Evolutionary conservation across 78 protist species (phyloP), one percentile per base, ranked within the genome.

Genomic region (Anaeramoeba flamelloides): DNA sequence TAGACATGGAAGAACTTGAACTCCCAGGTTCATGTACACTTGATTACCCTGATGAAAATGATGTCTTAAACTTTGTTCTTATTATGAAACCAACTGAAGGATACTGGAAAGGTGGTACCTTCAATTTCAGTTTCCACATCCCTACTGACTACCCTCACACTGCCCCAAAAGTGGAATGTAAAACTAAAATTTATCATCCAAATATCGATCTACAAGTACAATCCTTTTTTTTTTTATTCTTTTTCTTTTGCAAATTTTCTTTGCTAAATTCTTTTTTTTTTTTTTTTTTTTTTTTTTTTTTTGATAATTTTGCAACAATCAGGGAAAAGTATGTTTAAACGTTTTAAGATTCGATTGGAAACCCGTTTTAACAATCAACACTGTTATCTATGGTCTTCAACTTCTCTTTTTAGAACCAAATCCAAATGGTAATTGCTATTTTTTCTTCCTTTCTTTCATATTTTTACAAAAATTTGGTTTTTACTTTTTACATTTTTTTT

Each of bases 111-210:
- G 17, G 17, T 53, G 69, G 69, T 26, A 17, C 69, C 17, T 53
- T 53, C 17, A 53, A 8, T 53, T 53, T 53, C 17, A 53, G 69
- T 53, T 53, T 53, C 17, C 8, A 53, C 8, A 53, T 53, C 17
- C 69, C 69, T 26, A 53, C 69, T 53, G 69, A 53, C 17, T 53
- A 53, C 17, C 69, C 69, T 26, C 69, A 53, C 17, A 53, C 17
- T 53, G 69, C 69, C 17, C 69, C 69, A 53, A 53, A 53, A 53
- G 69, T 53, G 8, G 34, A 26, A 26, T 53, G 69, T 53, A 17
- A 53, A 53, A 53, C 69, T 53, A 53, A 53, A 17, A 53, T 53
- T 53, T 53, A 53, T 53, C 69, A 53, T 53, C 69, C 69, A 53
- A 53, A 53, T 17, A 53, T 53, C 17, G 69, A 53, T 53, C 8